Conservation (phyloP, 257 asterid species). For the Linderniella brevidens region DNA sequence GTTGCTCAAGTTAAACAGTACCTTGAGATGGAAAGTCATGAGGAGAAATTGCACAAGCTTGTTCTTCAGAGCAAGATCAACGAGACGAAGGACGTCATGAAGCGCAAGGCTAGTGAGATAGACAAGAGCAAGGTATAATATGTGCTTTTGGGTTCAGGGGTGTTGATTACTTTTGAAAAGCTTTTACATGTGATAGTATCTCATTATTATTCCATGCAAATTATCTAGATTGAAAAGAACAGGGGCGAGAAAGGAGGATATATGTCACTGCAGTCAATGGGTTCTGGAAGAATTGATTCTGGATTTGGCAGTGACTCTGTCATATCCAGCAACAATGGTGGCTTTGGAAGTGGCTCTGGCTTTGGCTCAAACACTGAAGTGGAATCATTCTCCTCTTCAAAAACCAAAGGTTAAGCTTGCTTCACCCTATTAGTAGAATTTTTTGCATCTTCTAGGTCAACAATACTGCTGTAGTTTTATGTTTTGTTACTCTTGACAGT, state of each 20-base stretch:
- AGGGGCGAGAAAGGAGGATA: slow-evolving; percentile 40
- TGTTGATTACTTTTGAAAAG: not conserved
- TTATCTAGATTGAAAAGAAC: slow-evolving; percentile 34
- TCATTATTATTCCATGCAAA: slow-evolving; percentile 7
- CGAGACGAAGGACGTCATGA: slow-evolving; percentile 62
- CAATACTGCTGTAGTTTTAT: not conserved
- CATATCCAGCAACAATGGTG: slow-evolving; percentile 23
- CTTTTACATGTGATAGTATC: not conserved
- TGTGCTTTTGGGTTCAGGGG: slow-evolving; percentile 1
- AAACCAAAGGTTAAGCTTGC: slow-evolving; percentile 31
- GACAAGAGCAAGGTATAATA: slow-evolving; percentile 69
- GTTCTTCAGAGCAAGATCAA: slow-evolving; percentile 60
- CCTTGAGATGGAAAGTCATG: slow-evolving; percentile 77
- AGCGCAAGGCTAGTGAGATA: slow-evolving; percentile 70
- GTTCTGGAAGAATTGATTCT: slow-evolving; percentile 31
- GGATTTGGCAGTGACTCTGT: slow-evolving; percentile 37
- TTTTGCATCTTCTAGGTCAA: not conserved
- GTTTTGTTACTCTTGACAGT: not conserved
- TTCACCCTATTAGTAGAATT: not conserved
- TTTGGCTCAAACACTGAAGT: slow-evolving; percentile 26
- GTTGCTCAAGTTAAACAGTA: slow-evolving; percentile 71
- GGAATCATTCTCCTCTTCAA: slow-evolving; percentile 32
- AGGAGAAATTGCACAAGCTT: slow-evolving; percentile 60
- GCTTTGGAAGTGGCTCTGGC: slow-evolving; percentile 31
- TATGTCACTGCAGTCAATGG: slow-evolving; percentile 33